Conservation (phyloP, 306 rosid species). For the Trichosanthes truncata region DNA sequence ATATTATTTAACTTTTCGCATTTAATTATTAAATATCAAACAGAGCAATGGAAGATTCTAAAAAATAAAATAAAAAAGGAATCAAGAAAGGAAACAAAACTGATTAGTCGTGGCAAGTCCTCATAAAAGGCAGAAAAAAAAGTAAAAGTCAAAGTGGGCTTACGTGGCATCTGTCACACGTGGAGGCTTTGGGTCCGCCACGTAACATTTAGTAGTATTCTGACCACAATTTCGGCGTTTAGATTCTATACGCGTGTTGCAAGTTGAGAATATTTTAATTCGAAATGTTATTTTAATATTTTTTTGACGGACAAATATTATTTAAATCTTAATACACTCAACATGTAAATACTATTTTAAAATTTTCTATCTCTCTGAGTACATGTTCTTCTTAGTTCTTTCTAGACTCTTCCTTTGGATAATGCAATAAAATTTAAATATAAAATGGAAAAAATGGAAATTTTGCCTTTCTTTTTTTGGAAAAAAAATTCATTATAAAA, state of each 20-base stretch:
- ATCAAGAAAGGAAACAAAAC: neutral
- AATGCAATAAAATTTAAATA: neutral
- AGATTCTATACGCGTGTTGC: neutral
- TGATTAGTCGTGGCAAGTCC: neutral
- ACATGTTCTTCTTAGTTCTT: slow-evolving; percentile 6
- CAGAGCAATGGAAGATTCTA: no score
- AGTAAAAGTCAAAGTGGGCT: neutral
- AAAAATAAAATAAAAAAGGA: no score
- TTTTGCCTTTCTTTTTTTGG: no score
- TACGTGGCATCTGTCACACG: neutral
- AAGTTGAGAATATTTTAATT: slow-evolving; percentile 1
- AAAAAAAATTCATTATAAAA: neutral
- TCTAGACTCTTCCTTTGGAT: slow-evolving; percentile 4
- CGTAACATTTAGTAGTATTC: neutral
- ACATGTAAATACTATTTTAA: neutral
- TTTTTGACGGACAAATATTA: neutral
- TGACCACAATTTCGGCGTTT: neutral
- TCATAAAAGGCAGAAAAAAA: neutral
- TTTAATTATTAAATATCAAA: no score
- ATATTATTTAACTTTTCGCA: no score
- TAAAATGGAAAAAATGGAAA: neutral
- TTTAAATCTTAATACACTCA: neutral
- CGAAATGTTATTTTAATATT: neutral
- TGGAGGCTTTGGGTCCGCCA: neutral
- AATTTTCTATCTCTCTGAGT: neutral